These are phyloP conservation scores for Debaryomyces singareniensis DNA, from an alignment of 1,139 yeast species.

Conservation along the genomic window DNA sequence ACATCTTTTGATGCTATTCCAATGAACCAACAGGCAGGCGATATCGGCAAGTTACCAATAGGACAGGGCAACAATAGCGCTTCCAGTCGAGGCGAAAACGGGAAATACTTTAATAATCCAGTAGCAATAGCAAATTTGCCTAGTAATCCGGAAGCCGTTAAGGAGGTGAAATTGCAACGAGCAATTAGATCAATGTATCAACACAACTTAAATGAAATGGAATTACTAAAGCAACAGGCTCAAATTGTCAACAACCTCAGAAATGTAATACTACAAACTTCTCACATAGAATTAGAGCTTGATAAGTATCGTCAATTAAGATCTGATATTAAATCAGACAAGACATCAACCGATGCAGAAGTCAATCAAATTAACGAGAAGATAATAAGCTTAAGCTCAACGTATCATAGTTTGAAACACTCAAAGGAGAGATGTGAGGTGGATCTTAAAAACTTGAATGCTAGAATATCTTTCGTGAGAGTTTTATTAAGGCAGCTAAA, in stretches of 20 bases:
- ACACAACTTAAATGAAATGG: conserved; percentile 3
- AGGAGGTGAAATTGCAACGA: conserved; percentile 4
- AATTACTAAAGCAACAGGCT: conserved; percentile 4
- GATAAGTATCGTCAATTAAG: not conserved
- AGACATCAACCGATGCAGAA: not conserved
- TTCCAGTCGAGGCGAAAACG: not conserved
- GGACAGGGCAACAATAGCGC: not conserved
- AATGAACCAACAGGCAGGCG: not conserved
- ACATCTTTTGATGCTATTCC: conserved; percentile 12
- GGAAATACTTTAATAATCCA: conserved; percentile 18
- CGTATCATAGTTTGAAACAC: conserved; percentile 2
- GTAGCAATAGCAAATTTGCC: conserved; percentile 27
- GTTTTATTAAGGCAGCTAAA: conserved; percentile 2
- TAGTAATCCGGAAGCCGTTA: conserved; percentile 4
- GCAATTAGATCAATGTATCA: conserved; percentile 3
- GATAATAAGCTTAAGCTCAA: conserved; percentile 1
- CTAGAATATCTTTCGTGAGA: conserved; percentile 1
- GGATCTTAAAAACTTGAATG: conserved; percentile 1
- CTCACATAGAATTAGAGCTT: not conserved
- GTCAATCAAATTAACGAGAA: not conserved
- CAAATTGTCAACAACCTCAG: not conserved
- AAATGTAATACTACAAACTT: not conserved
- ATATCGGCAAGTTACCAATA: not conserved
- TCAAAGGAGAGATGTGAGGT: conserved; percentile 1
- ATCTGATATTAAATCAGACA: not conserved